Evolutionary conservation across 352 stramenopile species (phyloP).

Genomic region (Phytophthora lateralis): DNA sequence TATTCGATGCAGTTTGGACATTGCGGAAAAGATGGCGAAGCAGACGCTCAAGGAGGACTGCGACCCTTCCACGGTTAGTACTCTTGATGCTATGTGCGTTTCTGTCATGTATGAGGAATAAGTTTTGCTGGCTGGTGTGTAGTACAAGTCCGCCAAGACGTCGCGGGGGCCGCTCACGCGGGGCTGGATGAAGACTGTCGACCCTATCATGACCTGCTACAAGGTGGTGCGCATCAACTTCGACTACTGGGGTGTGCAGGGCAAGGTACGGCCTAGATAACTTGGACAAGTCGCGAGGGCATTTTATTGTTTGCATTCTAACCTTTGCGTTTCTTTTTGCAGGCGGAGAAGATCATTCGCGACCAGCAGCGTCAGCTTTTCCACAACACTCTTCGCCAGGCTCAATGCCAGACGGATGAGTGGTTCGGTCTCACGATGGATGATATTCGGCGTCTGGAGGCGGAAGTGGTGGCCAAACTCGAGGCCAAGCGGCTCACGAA

Average conservation of each 20-base stretch:
- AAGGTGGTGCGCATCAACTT: slow-evolving; percentile 90
- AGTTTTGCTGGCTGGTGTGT: background rate
- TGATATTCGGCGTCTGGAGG: slow-evolving; percentile 82
- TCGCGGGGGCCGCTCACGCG: slow-evolving; percentile 66
- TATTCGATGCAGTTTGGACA: slow-evolving; percentile 58
- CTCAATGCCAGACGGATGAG: slow-evolving; percentile 81
- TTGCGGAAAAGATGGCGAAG: slow-evolving; percentile 78
- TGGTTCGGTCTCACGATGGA: slow-evolving; percentile 87
- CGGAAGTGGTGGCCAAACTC: slow-evolving; percentile 76
- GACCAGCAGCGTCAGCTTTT: slow-evolving; percentile 87
- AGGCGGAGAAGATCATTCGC: slow-evolving; percentile 82
- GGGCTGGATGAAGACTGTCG: slow-evolving; percentile 72
- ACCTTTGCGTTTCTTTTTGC: slow-evolving; percentile 1
- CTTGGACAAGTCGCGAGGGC: background rate
- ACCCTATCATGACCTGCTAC: slow-evolving; percentile 88
- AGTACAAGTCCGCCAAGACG: slow-evolving; percentile 80
- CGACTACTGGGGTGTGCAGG: slow-evolving; percentile 87
- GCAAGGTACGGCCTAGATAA: slow-evolving; percentile 44
- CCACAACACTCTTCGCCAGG: slow-evolving; percentile 70
- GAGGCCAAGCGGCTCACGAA: slow-evolving; percentile 67
- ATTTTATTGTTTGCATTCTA: background rate
- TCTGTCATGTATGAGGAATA: background rate
- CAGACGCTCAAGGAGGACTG: slow-evolving; percentile 76
- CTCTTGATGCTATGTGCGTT: background rate
- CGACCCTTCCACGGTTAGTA: slow-evolving; percentile 58